These are phyloP conservation scores for Fusarium mangiferae DNA, from an alignment of 2,329 filamentous ascomycete species.

Conservation along the genomic window DNA sequence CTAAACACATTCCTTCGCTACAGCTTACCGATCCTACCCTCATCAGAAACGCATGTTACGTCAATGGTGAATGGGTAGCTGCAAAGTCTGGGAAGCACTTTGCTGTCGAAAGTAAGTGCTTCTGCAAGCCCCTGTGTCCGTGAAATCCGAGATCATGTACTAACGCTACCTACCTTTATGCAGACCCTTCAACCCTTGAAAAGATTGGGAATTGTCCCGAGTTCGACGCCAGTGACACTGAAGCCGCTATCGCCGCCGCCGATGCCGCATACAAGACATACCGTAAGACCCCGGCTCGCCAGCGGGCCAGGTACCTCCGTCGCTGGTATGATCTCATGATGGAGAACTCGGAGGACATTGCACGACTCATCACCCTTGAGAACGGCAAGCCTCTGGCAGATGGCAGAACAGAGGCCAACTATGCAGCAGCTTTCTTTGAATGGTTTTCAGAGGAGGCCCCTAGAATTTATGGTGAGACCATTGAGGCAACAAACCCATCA, in stretches of 20 bases:
- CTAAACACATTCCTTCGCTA: conserved; percentile 26
- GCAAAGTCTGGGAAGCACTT: conserved; percentile 80
- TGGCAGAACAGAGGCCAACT: conserved; percentile 66
- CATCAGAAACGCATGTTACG: conserved; percentile 75
- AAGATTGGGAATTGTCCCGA: conserved; percentile 78
- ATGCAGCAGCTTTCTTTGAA: conserved; percentile 69
- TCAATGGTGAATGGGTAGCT: conserved; percentile 81
- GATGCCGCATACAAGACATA: conserved; percentile 67
- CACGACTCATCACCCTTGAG: conserved; percentile 75
- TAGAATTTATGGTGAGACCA: conserved; percentile 56
- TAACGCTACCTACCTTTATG: conserved; percentile 15
- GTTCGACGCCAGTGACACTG: conserved; percentile 74
- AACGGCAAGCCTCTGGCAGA: conserved; percentile 76
- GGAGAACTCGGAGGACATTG: conserved; percentile 73
- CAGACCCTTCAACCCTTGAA: conserved; percentile 77
- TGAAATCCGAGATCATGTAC: not conserved
- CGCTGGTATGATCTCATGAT: conserved; percentile 75
- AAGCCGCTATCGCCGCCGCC: conserved; percentile 76
- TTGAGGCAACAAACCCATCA: conserved; percentile 67
- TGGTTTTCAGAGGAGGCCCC: conserved; percentile 74
- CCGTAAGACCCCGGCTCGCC: conserved; percentile 67
- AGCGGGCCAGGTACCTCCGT: conserved; percentile 68
- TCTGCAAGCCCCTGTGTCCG: conserved; percentile 6
- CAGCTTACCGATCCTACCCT: conserved; percentile 72
- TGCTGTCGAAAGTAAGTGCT: conserved; percentile 68